Evolutionary conservation across 129 eudicot species (phyloP), one percentile per base, ranked within the genome.

Genomic region (Dittrichia graveolens): DNA sequence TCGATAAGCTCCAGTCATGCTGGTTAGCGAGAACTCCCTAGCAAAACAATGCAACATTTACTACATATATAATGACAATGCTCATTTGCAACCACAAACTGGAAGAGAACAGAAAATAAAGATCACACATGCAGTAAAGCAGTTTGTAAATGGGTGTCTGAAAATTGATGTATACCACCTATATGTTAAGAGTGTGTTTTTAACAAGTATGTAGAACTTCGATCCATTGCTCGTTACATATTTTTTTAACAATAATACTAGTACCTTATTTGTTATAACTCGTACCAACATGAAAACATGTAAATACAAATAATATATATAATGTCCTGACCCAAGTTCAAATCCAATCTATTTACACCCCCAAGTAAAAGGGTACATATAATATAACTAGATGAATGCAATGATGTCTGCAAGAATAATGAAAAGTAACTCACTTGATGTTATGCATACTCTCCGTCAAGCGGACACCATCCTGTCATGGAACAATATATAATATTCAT

Each of bases 1-100:
- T 69, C 98, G 87, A 65, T 89, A 92, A 74, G 85, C 96, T 81
- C 98, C 98, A 12, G 91, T 87, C 94, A 92, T 81, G 73, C 83
- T 89, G 50, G 88, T 85, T 71, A 92, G 71, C 38, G 98, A 92
- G 75, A 92, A 92, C 74, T 92, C 98, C 93, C 96, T 92, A 40
- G 5, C 38, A 71, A 71, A 72, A 81, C 13, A 47, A 52, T 47
- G 38, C 14, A 31, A 41, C 56, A 55, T 38, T 61, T 49, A 75
- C 12, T 39, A 48, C 73, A 76, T 12, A 40, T 40, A 75, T 38
- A 72, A 41, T 39, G 41, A 54, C 40, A 12, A 24, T 54, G 39
- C 60, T 48, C 34, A 56, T 11, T 12, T 52, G 44, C 62, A 52
- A 53, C 35, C 62, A 64, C 14, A 62, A 24, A 3, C 3, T 57